Evolutionary conservation across 192 early-diverging fungal genomes (phyloP).

Genomic region (Linnemannia hyalina): DNA sequence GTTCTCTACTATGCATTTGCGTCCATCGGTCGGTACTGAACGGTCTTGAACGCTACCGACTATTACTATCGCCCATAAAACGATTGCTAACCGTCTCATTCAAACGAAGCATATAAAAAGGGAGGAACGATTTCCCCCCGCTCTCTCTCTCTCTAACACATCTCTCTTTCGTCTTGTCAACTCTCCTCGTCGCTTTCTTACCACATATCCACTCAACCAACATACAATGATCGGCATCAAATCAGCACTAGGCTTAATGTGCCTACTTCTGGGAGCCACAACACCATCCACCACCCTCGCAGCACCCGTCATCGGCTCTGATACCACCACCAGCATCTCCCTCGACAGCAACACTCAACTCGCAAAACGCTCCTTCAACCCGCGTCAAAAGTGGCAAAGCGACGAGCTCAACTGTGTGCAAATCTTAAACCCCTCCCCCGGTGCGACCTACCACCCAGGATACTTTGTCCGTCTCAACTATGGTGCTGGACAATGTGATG

Average conservation of each 20-base stretch:
- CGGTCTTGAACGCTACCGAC: not conserved
- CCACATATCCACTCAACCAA: not conserved
- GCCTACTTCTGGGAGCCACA: not conserved
- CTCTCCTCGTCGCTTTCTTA: not conserved
- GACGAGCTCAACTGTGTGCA: slow-evolving; percentile 42
- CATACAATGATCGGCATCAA: slow-evolving; percentile 14
- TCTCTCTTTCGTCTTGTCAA: not conserved
- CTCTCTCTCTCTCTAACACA: not conserved
- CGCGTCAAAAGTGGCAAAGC: slow-evolving; percentile 37
- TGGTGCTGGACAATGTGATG: slow-evolving; percentile 23
- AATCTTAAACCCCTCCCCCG: slow-evolving; percentile 35
- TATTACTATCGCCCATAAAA: not conserved
- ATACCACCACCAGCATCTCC: not conserved
- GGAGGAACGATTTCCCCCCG: too few species aligned
- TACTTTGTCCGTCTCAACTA: slow-evolving; percentile 37
- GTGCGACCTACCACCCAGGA: slow-evolving; percentile 30
- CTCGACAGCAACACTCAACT: not conserved
- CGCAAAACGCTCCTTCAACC: slow-evolving; percentile 23
- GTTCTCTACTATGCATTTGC: not conserved
- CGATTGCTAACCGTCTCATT: not conserved
- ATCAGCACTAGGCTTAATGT: slow-evolving; percentile 19
- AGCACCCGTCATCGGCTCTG: not conserved
- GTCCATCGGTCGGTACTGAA: not conserved
- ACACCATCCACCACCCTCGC: not conserved
- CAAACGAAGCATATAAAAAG: not conserved